These are phyloP conservation scores for Lachnellula cervina DNA, from an alignment of 2,329 filamentous ascomycete genomes.

Conservation along the genomic window DNA sequence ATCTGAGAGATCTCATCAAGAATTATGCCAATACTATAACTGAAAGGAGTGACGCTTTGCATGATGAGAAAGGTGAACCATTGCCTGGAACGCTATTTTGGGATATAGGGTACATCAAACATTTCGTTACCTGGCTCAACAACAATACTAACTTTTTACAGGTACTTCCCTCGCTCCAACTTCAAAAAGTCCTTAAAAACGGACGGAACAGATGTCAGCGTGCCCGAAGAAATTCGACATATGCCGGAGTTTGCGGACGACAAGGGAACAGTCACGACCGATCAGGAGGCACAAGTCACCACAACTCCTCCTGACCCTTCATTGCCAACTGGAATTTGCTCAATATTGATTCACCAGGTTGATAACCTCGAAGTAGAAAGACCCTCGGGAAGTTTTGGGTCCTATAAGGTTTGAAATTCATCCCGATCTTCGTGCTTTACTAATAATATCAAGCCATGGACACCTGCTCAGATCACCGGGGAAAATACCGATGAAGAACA, in stretches of 20 bases:
- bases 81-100: slow-evolving; percentile 14
- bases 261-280: slow-evolving; percentile 14
- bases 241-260: slow-evolving; percentile 14
- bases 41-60: slow-evolving; percentile 11
- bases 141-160: too few species aligned
- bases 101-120: slow-evolving; percentile 11
- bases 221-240: slow-evolving; percentile 14
- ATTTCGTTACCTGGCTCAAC: too few species aligned
- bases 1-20: slow-evolving; percentile 17
- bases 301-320: slow-evolving; percentile 18
- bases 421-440: too few species aligned
- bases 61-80: slow-evolving; percentile 14
- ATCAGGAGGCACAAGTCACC: slow-evolving; percentile 15
- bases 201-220: slow-evolving; percentile 10
- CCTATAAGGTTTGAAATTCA: neutral
- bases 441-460: slow-evolving; percentile 9
- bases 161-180: slow-evolving; percentile 12
- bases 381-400: slow-evolving; percentile 13
- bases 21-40: slow-evolving; percentile 13
- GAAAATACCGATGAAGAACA: slow-evolving; percentile 19
- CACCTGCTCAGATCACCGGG: slow-evolving; percentile 16
- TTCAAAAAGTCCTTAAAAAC: slow-evolving; percentile 17
- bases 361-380: slow-evolving; percentile 17
- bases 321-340: slow-evolving; percentile 17
- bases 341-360: slow-evolving; percentile 17